Evolutionary conservation across 768 basidiomycete species (phyloP).

Genomic region (Pleurotus djamor): DNA sequence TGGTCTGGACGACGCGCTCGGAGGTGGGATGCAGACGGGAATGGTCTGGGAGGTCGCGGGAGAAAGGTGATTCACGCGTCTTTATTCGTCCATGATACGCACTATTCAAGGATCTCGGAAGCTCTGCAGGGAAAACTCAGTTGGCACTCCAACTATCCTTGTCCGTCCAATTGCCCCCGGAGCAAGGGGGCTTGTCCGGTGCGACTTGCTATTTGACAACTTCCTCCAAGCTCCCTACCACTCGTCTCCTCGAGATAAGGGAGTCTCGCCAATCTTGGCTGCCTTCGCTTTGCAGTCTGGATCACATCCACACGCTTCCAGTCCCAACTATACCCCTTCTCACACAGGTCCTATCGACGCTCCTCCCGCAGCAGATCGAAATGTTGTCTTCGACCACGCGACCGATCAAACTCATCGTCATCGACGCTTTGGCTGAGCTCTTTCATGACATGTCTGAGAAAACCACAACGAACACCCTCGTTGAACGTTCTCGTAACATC

Average conservation of each 20-base stretch:
- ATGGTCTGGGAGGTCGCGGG: constrained; percentile 88
- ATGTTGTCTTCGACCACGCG: constrained; percentile 22
- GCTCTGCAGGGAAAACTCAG: constrained; percentile 95
- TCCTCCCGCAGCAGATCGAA: constrained; percentile 51
- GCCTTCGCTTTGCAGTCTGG: constrained; percentile 39
- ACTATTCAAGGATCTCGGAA: constrained; percentile 25
- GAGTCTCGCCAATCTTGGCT: constrained; percentile 47
- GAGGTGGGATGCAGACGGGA: constrained; percentile 77
- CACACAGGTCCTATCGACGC: constrained; percentile 49
- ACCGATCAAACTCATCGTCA: constrained; percentile 76
- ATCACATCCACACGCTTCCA: constrained; percentile 61
- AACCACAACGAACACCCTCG: constrained; percentile 57
- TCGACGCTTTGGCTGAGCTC: constrained; percentile 88
- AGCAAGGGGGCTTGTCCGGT: constrained; percentile 58
- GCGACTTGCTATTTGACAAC: constrained; percentile 80
- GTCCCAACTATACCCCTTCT: constrained; percentile 54
- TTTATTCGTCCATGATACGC: not conserved
- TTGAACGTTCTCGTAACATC: constrained; percentile 73
- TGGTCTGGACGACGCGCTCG: constrained; percentile 63
- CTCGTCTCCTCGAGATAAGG: constrained; percentile 65
- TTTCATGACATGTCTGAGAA: constrained; percentile 61
- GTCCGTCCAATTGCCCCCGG: constrained; percentile 66
- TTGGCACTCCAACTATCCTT: constrained; percentile 83
- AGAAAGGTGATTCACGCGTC: constrained; percentile 62
- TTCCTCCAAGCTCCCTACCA: constrained; percentile 64